These are phyloP conservation scores for Ilex asprella DNA, from an alignment of 257 asterid species.

Conservation along the genomic window DNA sequence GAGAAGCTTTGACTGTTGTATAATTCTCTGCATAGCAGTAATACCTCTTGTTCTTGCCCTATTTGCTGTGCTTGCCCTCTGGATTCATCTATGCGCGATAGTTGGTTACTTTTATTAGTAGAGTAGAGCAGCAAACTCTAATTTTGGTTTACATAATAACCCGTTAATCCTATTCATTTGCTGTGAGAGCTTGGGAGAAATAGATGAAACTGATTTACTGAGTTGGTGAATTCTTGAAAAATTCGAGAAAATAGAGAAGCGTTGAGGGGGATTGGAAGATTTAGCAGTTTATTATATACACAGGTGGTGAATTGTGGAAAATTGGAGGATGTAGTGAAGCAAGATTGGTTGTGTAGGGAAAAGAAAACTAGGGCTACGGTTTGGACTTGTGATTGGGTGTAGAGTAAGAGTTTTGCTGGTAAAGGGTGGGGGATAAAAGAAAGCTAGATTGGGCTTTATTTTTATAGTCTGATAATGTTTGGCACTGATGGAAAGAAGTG, in stretches of 20 bases:
- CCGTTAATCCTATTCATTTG: neutral
- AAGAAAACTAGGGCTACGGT: conserved; percentile 4
- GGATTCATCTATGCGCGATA: too few species aligned
- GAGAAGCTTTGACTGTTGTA: too few species aligned
- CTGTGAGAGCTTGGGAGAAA: neutral
- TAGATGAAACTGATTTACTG: neutral
- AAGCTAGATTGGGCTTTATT: conserved; percentile 1
- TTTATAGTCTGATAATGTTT: conserved; percentile 44
- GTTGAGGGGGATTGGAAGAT: neutral
- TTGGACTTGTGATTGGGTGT: neutral
- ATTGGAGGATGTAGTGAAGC: neutral
- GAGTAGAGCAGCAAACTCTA: too few species aligned
- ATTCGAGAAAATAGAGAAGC: neutral
- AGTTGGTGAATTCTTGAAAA: neutral
- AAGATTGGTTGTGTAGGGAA: neutral
- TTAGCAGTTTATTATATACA: neutral
- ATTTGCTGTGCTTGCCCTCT: too few species aligned
- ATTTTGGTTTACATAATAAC: too few species aligned
- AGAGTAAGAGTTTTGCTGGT: neutral
- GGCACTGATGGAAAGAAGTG: conserved; percentile 76
- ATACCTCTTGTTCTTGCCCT: too few species aligned
- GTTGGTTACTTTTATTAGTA: too few species aligned
- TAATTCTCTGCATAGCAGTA: too few species aligned
- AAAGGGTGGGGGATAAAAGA: neutral
- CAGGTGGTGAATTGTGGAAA: neutral